Evolutionary conservation across 306 rosid genomes (phyloP).

Genomic region (Prunus padus): DNA sequence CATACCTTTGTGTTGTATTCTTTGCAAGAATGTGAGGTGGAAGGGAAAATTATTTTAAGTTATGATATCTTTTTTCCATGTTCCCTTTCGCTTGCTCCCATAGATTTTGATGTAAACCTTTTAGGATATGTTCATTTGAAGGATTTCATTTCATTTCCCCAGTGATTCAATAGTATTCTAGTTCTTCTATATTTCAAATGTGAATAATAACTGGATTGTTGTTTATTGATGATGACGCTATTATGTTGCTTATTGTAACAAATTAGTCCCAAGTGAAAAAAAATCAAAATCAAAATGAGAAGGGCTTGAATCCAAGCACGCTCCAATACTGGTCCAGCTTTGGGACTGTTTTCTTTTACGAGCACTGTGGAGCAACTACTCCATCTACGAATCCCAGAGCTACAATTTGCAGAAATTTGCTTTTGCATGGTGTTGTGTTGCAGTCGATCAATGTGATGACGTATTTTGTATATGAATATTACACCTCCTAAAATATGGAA

Average conservation of each 20-base stretch:
- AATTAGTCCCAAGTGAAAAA: not conserved
- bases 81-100: not conserved
- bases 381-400: no score
- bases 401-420: no score
- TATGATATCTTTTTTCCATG: not conserved
- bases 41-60: not conserved
- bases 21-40: conserved; percentile 7
- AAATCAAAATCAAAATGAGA: no score
- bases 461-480: no score
- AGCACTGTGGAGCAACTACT: no score
- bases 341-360: no score
- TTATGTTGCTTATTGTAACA: not conserved
- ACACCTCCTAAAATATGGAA: no score
- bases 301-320: not conserved
- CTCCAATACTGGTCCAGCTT: no score
- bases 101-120: conserved; percentile 3
- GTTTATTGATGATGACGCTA: not conserved
- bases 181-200: not conserved
- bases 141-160: not conserved
- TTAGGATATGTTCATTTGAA: not conserved
- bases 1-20: conserved; percentile 7
- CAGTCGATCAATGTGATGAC: no score
- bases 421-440: no score
- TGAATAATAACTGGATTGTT: not conserved
- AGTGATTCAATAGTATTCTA: not conserved